Conservation (phyloP, 1,284 basidiomycete genomes). For the Leccinum pachyderme region DNA sequence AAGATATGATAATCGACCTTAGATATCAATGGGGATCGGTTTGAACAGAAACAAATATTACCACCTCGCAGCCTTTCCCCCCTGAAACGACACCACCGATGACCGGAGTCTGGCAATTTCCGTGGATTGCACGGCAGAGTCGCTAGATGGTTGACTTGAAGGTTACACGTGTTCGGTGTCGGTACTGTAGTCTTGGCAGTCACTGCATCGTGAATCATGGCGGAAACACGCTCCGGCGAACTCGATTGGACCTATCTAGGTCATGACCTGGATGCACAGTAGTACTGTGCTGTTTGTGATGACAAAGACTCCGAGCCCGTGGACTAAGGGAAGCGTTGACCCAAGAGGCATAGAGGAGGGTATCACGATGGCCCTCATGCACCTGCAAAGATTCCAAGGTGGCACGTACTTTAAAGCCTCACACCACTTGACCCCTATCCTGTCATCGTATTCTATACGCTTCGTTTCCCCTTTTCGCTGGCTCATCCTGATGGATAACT, state of each 20-base stretch:
- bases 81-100: background rate
- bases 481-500: conserved; percentile 12
- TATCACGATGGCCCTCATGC: background rate
- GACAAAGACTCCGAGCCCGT: background rate
- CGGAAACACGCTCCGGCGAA: background rate
- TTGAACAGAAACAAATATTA: background rate
- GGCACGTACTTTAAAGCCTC: background rate
- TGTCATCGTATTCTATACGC: background rate
- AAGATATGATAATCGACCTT: conserved; percentile 1
- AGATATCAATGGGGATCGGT: conserved; percentile 14
- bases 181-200: background rate
- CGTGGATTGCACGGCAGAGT: background rate
- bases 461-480: background rate
- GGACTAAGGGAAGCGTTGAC: background rate
- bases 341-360: background rate
- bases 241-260: conserved; percentile 10
- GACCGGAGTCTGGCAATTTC: conserved; percentile 1
- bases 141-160: background rate
- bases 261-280: background rate
- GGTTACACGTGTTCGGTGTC: conserved; percentile 12
- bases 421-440: background rate
- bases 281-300: background rate
- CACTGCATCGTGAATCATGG: background rate
- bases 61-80: background rate
- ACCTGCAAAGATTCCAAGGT: background rate